Percentiles rank a stretch among this genome's conserved stretches.
Evolutionary conservation across 2,329 filamentous ascomycete species (phyloP).

Genomic region (Pseudopithomyces maydicus): DNA sequence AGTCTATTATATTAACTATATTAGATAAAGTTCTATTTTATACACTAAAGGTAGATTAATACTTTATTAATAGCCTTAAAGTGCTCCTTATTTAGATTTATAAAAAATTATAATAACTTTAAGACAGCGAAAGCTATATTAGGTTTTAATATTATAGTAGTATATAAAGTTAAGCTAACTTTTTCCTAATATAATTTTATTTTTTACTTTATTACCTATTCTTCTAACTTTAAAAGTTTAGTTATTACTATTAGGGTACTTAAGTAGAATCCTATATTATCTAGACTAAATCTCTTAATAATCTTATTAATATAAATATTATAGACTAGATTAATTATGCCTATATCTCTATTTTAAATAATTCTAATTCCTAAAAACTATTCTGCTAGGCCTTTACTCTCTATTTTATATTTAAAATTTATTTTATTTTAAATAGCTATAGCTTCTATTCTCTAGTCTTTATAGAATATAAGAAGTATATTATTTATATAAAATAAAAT

Average conservation of each 20-base stretch:
- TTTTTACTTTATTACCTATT: background rate
- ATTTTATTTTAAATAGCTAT: background rate
- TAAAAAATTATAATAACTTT: background rate
- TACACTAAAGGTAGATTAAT: background rate
- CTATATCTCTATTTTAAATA: background rate
- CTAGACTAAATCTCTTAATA: background rate
- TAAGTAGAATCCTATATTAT: background rate
- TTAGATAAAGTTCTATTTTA: background rate
- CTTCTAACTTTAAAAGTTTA: background rate
- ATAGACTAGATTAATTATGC: background rate
- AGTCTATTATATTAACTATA: background rate
- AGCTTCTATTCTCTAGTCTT: background rate
- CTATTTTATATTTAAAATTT: background rate
- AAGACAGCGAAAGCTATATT: background rate
- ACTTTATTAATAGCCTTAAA: background rate
- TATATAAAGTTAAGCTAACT: background rate
- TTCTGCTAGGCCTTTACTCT: background rate
- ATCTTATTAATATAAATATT: background rate
- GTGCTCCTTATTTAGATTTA: background rate
- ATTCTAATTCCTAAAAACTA: background rate
- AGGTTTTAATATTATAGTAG: background rate
- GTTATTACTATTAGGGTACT: background rate
- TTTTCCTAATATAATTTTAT: background rate
- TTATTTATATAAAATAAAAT: too few relatives aligned
- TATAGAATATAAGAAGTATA: background rate